Evolutionary conservation across 768 basidiomycete genomes (phyloP), one percentile per base, ranked within the genome.

Genomic region (Tephrocybe sp.): DNA sequence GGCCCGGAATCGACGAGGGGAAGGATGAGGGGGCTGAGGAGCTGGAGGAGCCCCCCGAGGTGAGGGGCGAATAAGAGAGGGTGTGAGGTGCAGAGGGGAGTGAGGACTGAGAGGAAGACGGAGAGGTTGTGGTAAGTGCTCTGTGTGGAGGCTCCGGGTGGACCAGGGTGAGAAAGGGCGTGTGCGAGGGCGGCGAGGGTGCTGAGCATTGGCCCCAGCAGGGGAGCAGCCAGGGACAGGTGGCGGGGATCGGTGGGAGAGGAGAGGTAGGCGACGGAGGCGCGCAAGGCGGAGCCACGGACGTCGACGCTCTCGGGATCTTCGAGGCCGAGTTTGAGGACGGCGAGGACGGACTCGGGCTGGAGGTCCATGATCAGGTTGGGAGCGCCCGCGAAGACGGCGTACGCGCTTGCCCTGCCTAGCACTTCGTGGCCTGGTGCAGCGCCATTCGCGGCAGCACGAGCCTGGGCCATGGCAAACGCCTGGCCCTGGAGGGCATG

Each of bases 281-380:
- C 87, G 3, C 81, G 73, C 12, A 92, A 77, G 1, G 89, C 83
- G n/a, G n/a, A 0, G 90, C 84, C 28, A 41, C 47, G 41, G 24
- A 81, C 87, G 59, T 87, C 84, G 46, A 88, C 70, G 59, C 80
- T 84, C 54, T 84, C 74, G 3, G 69, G 62, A 58, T 90, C 90
- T 63, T 84, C 79, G 23, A 92, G 64, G 0, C 90, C 89, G 18
- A 78, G 74, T 55, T 84, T 80, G 37, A 90, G 80, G 4, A 89
- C 80, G 1, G 74, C 71, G 28, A 90, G 63, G 0, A 91, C 87
- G 0, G 80, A 80, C 25, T 88, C 85, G 3, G 81, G 78, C 63
- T 88, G 84, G 17, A 92, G 73, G 65, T 90, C 87, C 75, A 86
- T 82, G 32, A 91, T 78, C 23, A 91, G 73, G 62, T 88, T 88